Percentiles rank a stretch among this genome's conserved stretches.
Conservation (phyloP, 768 basidiomycete genomes). For the Boletus rex-veris region DNA sequence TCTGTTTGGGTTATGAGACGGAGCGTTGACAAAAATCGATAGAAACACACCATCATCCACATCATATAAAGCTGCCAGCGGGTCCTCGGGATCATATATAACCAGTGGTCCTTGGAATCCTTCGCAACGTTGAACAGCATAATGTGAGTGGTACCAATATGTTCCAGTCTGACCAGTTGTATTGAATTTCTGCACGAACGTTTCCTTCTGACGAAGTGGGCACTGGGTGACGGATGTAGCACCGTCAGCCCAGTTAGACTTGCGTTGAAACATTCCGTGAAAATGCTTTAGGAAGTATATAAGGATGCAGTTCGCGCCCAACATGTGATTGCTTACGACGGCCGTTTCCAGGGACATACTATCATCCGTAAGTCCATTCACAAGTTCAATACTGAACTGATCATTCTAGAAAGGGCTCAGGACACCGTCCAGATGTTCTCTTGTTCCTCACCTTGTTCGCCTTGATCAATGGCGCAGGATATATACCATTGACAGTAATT, state of each 20-base stretch:
- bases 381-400: not conserved
- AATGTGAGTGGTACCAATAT: conserved; percentile 38
- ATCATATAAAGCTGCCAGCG: conserved; percentile 33
- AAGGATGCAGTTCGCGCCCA: conserved; percentile 13
- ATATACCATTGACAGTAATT: not conserved
- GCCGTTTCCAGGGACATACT: conserved; percentile 49
- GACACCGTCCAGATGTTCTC: not conserved
- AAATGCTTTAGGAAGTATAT: not conserved
- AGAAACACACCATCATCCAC: conserved; percentile 37
- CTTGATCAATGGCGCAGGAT: not conserved
- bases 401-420: not conserved
- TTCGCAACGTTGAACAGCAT: not conserved
- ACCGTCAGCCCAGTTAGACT: not conserved
- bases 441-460: not conserved
- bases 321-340: conserved; percentile 17
- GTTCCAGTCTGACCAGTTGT: conserved; percentile 28
- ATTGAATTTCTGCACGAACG: conserved; percentile 22
- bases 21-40: not conserved
- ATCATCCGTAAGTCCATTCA: conserved; percentile 27
- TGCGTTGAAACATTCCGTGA: not conserved
- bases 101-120: conserved; percentile 28
- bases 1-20: conserved; percentile 15
- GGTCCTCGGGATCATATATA: not conserved
- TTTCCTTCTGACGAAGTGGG: not conserved
- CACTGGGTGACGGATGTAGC: not conserved